Evolutionary conservation across 495 filamentous ascomycete species (phyloP), one percentile per base, ranked within the genome.

Genomic region (Polyplosphaeria fusca): DNA sequence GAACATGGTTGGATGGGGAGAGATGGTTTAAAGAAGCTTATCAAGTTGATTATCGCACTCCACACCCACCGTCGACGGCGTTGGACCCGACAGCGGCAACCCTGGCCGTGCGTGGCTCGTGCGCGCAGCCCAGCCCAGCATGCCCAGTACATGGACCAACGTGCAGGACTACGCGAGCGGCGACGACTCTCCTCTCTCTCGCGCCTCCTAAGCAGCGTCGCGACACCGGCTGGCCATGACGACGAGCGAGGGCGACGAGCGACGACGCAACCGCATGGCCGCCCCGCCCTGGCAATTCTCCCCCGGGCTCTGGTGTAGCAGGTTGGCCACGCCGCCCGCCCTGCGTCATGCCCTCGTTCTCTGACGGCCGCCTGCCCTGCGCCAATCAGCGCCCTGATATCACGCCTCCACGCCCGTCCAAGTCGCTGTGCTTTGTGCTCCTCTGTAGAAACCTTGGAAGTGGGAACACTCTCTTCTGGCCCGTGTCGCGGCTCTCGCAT

Each of bases 11-110:
- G 27, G 40, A 52, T 18, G 27, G 47, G 25, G 41, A 2, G 45
- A 13, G 37, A 49, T 26, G 39, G 44, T 27, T 40, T 22, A 53
- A 37, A 39, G 48, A 62, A 45, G 59, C 59, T 62, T 62, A 62
- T 62, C 59, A 56, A 45, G 24, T 20, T 48, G 38, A 56, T 52
- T 56, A 62, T 62, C 59, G 52, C 59, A 45, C 28, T 24, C 27
- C 45, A 23, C 14, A 58, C 42, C 52, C 43, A 24, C 18, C 20
- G 2, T 28, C n/a, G 56, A 46, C 56, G 35, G 39, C 18, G 24
- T 18, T 58, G 19, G 37, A 27, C 46, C 55, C 30, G 39, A 39
- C 46, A 37, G 53, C 44, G 52, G 22, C 9, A 47, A 19, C 20
- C 47, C 47, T 40, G 55, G 47, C 55, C 48, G 55, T 47, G 55